These are phyloP conservation scores for Gautieria morchelliformis DNA, from an alignment of 768 basidiomycete species.

Conservation along the genomic window DNA sequence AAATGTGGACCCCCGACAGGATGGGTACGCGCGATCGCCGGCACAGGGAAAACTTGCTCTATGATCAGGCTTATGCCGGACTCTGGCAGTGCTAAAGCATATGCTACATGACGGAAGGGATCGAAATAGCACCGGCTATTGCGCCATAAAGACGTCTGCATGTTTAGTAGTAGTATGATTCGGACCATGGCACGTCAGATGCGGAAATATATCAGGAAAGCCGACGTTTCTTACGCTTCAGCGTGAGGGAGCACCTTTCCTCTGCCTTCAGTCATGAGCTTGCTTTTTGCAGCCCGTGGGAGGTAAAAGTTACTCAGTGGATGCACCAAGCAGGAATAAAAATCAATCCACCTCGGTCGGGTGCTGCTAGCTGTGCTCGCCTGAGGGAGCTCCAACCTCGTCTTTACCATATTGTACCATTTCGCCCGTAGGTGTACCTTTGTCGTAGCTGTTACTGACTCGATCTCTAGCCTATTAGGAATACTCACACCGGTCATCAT, in stretches of 20 bases:
- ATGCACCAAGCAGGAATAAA: too few relatives aligned
- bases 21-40: slow-evolving; percentile 65
- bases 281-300: too few relatives aligned
- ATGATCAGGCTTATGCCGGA: slow-evolving; percentile 1
- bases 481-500: too few relatives aligned
- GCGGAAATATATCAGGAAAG: background rate
- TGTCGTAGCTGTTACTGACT: too few relatives aligned
- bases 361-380: too few relatives aligned
- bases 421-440: too few relatives aligned
- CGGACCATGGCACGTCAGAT: background rate
- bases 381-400: too few relatives aligned
- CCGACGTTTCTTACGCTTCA: slow-evolving; percentile 37
- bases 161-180: background rate
- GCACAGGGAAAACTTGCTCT: slow-evolving; percentile 45
- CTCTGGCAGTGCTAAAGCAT: slow-evolving; percentile 10
- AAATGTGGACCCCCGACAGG: slow-evolving; percentile 59
- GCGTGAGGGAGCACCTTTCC: slow-evolving; percentile 50
- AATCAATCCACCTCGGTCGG: too few relatives aligned
- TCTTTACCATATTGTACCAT: too few relatives aligned
- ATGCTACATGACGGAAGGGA: slow-evolving; percentile 41
- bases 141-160: slow-evolving; percentile 55
- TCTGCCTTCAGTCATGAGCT: slow-evolving; percentile 36
- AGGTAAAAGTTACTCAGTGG: too few relatives aligned
- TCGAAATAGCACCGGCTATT: slow-evolving; percentile 41
- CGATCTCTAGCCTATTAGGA: too few relatives aligned